Base-by-base conservation (phyloP, 306 rosid genomes). In the Hippophae tibetana region DNA sequence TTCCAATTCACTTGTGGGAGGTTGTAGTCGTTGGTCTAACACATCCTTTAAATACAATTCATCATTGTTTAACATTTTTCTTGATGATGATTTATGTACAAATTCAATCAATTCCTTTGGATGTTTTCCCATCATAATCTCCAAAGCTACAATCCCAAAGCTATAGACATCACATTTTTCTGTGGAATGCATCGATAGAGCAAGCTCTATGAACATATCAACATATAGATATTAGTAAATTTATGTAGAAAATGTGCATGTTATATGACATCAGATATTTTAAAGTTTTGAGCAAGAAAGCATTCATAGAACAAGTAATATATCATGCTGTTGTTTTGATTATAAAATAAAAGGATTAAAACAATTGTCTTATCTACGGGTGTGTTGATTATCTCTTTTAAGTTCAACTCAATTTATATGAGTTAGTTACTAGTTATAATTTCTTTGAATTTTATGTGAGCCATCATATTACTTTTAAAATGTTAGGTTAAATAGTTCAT, bases 101-200 rank as follows among this genome's bases (percentile, higher is more conserved):
- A 81, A 84, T 27, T 84, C 82, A 81, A 78, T 81, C 67, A 81
- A 12, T 45, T 86, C 86, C 25, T 81, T 74, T 3, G 90, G 90
- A 66, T 86, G 95, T 51, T 54, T 81, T 58, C 90, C 88, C 88
- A 83, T 83, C 76, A 83, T 11, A 47, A 79, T 63, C 69, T 86
- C 90, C 18, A 86, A 61, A 9, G 68, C 74, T 46, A 83, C 82
- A 57, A 83, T 86, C 7, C 90, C 87, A 60, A 81, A 83, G 26
- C 90, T 86, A 49, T 83, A 83, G 42, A 83, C 90, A 9, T 86
- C 90, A 31, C 81, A 79, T 62, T 77, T 83, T 7, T 81, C 79
- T 0, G 84, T 86, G 3, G 81, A 76, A n/a, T 57, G 58, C 87
- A 77, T 81, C 0, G 86, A 79, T 31, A 72, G 84, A 31, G 95